Base-by-base conservation (phyloP, 805 yeast species). In the Candida insectorum region DNA sequence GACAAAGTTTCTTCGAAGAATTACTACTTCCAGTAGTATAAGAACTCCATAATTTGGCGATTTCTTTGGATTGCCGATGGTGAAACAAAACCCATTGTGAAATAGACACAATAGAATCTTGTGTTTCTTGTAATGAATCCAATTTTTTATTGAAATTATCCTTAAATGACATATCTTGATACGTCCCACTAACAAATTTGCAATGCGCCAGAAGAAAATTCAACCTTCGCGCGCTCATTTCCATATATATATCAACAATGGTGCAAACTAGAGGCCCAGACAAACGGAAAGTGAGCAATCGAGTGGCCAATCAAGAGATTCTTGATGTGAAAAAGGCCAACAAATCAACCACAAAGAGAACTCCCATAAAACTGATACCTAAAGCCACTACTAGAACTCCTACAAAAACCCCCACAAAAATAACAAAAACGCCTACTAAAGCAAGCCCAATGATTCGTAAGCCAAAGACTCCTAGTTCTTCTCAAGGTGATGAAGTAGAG, bases 11-110 rank as follows among this genome's bases (percentile, higher is more conserved):
- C 72, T 67, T n/a, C 43, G 33, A 4, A 55, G 29, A 14, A 37
- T 27, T 26, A 28, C 22, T 32, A 5, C 26, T 38, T 21, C 24
- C 37, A 36, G 39, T 40, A 11, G 53, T 44, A 44, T 49, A 65
- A 9, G 51, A 44, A 6, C 63, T 43, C 74, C 74, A 68, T 20
- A 57, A 36, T 26, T 47, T 37, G 8, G 69, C 58, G 22, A 60
- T 49, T 24, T 62, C 69, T 19, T 49, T 40, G 33, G 60, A 50
- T 40, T 63, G 65, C 31, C 68, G 54, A 37, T 65, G 70, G 49
- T 68, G 71, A 44, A 65, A 65, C 17, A 68, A 54, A 14, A 66
- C 66, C 74, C 74, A 68, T 37, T 66, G 71, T 0, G 71, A 62
- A 13, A 67, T 62, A 7, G 72, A 59, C 10, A 68, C 71, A 30